A percentile compares a stretch with the other conserved stretches of the same genome.
Conservation (phyloP, 169 alveolate genomes). For the Plasmodium gonderi region DNA sequence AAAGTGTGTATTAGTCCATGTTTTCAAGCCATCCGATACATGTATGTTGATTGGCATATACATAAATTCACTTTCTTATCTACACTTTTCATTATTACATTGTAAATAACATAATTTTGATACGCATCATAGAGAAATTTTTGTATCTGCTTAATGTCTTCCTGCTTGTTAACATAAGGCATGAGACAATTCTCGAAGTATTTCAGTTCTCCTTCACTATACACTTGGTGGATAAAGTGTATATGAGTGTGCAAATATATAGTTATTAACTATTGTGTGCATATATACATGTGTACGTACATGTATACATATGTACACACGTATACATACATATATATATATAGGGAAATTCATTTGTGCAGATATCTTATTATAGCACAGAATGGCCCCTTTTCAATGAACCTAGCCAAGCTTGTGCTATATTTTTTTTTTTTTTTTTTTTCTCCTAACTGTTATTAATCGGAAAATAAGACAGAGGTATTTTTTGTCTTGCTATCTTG, state of each 20-base stretch:
- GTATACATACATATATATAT: not conserved
- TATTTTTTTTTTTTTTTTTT: conserved; percentile 12
- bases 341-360: not conserved
- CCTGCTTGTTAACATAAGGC: conserved; percentile 59
- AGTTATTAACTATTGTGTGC: not conserved
- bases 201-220: conserved; percentile 52
- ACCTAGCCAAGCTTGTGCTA: not conserved
- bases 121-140: conserved; percentile 26
- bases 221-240: conserved; percentile 21
- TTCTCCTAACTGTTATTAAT: conserved; percentile 40
- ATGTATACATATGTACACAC: not conserved
- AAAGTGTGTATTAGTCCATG: not conserved
- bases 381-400: no score
- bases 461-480: conserved; percentile 33
- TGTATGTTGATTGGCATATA: not conserved
- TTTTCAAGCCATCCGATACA: not conserved
- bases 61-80: not conserved
- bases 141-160: conserved; percentile 27
- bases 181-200: conserved; percentile 33
- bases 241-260: not conserved
- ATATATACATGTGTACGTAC: not conserved
- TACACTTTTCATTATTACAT: conserved; percentile 22
- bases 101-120: conserved; percentile 58
- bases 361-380: no score
- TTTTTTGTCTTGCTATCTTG: conserved; percentile 43